phyloP scores from a whole-genome alignment of 192 early-diverging fungal species.

The Entrophospora sp. region DNA sequence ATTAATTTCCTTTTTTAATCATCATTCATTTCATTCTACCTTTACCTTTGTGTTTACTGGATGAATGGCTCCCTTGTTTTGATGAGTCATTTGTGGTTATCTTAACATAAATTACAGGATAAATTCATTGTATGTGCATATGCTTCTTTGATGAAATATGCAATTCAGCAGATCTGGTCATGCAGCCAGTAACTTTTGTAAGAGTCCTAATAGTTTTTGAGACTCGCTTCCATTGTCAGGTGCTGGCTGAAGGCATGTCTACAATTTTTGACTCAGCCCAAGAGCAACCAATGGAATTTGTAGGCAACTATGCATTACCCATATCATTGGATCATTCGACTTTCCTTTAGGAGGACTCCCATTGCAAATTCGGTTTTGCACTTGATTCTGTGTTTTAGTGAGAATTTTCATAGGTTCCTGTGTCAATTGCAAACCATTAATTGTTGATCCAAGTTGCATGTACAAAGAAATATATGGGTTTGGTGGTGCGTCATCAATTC shows the following conservation, averaged over 20 bases:
- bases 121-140: neutral
- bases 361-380: neutral
- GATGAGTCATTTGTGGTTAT: neutral
- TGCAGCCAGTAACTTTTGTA: neutral
- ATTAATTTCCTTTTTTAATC: no score
- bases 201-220: neutral
- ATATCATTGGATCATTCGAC: neutral
- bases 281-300: neutral
- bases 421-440: neutral
- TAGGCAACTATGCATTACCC: neutral
- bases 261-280: neutral
- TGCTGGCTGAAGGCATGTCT: neutral
- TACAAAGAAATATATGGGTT: conserved; percentile 6
- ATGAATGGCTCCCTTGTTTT: neutral
- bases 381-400: neutral
- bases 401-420: neutral
- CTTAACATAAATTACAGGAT: neutral
- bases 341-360: neutral
- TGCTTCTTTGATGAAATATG: neutral
- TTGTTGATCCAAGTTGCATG: neutral
- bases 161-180: neutral
- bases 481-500: neutral
- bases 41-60: neutral
- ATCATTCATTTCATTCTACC: no score
- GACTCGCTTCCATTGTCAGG: neutral